These are phyloP conservation scores for Rhodotorula taiwanensis DNA, from an alignment of 768 basidiomycete genomes.

Conservation along the genomic window DNA sequence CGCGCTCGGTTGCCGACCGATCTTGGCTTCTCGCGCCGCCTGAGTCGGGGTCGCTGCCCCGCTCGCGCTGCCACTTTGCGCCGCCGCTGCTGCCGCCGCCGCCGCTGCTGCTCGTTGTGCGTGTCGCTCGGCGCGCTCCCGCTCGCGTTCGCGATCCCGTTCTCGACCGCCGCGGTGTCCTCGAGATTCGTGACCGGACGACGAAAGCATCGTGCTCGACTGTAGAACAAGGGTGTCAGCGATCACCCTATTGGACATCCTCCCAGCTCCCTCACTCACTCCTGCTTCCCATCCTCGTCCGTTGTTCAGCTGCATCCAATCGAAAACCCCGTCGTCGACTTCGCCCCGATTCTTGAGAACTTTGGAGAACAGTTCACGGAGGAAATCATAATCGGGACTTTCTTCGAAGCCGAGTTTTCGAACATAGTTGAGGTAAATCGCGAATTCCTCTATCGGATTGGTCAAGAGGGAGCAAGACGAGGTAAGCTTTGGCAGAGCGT, in stretches of 20 bases:
- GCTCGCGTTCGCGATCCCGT: conserved; percentile 41
- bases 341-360: conserved; percentile 87
- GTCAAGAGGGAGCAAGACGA: conserved; percentile 14
- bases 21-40: conserved; percentile 60
- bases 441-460: conserved; percentile 73
- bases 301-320: conserved; percentile 90
- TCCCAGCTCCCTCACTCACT: background rate
- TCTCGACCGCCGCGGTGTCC: conserved; percentile 36
- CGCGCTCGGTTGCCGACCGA: conserved; percentile 46
- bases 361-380: conserved; percentile 89
- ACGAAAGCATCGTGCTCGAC: conserved; percentile 4
- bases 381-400: conserved; percentile 96
- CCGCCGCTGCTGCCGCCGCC: conserved; percentile 32
- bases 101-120: conserved; percentile 36
- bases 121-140: conserved; percentile 41
- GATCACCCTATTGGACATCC: too few species aligned
- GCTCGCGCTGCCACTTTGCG: conserved; percentile 3
- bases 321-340: conserved; percentile 84
- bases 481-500: too few species aligned
- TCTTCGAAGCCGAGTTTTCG: conserved; percentile 98
- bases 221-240: background rate
- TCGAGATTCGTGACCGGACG: conserved; percentile 36
- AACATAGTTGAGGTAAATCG: conserved; percentile 97
- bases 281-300: conserved; percentile 90
- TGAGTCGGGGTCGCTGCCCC: conserved; percentile 45